A percentile compares a stretch with the other conserved stretches of the same genome.
These are phyloP conservation scores for Hypholoma sublateritium DNA, from an alignment of 768 basidiomycete species.

Conservation along the genomic window DNA sequence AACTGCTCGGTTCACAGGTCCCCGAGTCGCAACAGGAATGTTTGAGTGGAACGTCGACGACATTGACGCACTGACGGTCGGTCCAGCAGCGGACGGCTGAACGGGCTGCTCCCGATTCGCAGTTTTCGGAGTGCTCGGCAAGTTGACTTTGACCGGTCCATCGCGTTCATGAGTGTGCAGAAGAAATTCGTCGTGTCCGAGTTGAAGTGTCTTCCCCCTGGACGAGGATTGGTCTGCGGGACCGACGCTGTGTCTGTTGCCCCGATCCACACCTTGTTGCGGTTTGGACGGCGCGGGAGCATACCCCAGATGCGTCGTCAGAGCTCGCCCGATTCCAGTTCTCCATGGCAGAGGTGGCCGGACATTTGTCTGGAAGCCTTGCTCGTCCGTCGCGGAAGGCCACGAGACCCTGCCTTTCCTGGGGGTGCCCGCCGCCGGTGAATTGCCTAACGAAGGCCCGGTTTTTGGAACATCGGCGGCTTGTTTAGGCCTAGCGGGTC, in stretches of 20 bases:
- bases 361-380: not conserved
- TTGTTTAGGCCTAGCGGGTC: not conserved
- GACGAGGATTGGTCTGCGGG: not conserved
- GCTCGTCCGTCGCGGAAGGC: not conserved
- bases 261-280: not conserved
- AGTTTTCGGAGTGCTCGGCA: not conserved
- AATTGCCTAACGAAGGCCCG: not conserved
- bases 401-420: constrained; percentile 1
- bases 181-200: constrained; percentile 4
- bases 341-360: constrained; percentile 1
- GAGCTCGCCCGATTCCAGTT: constrained; percentile 1
- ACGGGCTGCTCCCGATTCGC: not conserved
- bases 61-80: not conserved
- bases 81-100: not conserved
- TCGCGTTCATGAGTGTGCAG: not conserved
- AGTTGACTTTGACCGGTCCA: constrained; percentile 2
- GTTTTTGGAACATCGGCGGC: not conserved
- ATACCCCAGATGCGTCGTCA: not conserved
- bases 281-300: not conserved
- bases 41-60: not conserved
- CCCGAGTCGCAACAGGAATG: not conserved
- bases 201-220: not conserved
- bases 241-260: not conserved
- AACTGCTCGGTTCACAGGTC: not conserved
- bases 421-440: not conserved